Evolutionary conservation across 805 yeast species (phyloP), one percentile per base, ranked within the genome.

Genomic region (Clavispora vitiphila): DNA sequence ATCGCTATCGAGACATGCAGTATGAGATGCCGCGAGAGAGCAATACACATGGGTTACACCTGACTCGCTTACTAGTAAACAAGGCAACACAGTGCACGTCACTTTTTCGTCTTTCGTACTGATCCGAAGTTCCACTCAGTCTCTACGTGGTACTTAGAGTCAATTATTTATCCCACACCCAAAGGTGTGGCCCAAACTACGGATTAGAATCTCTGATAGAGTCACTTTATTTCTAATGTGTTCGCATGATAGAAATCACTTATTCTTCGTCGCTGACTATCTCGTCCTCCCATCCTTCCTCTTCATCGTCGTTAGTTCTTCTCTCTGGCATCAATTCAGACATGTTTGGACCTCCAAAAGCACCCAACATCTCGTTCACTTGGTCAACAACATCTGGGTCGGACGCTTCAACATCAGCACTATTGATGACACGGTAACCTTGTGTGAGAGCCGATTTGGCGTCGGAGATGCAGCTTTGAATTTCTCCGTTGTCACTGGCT

Each of bases 301-400:
- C 71, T 44, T 51, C 67, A 8, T 45, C 50, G 10, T 46, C 54
- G 38, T 50, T 65, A 39, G 42, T 47, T 16, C 47, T 43, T 56
- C 54, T 59, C 47, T 55, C 59, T 12, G 72, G 74, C 70, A 38
- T 58, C 58, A 29, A 55, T 57, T 32, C 71, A 72, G 61, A 64
- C 78, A 69, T 62, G 19, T 70, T 53, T 2, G 78, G 77, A 9
- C 87, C 89, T 2, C 91, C 95, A 29, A 85, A 60, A 43, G 72
- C 77, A 4, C 60, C 49, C 42, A 81, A 61, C 47, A 84, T 57
- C 9, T 61, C 72, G 20, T 61, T 57, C 1, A 83, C 74, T 38
- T 84, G 85, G 10, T 65, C 67, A 7, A 63, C 58, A 43, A 88
- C 57, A 55, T 85, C 95, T 6, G 71, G 72, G 40, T 83, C 85